Evolutionary conservation across 2,329 filamentous ascomycete species (phyloP).

Genomic region (Aspergillus proliferans): DNA sequence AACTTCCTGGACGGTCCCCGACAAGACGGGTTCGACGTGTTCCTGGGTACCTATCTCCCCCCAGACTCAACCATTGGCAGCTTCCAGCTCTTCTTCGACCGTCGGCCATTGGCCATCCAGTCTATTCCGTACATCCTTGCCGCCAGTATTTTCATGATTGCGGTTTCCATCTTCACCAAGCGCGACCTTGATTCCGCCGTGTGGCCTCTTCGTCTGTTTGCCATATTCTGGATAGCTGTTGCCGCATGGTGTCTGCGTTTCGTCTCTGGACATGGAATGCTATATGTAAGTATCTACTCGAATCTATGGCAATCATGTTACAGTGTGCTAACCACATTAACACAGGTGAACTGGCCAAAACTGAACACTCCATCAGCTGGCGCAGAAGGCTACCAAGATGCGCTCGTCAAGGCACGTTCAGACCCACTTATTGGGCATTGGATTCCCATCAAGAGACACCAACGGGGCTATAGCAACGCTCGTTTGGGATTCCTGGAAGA

Average conservation of each 20-base stretch:
- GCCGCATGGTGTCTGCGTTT: slow-evolving; percentile 69
- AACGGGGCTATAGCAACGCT: slow-evolving; percentile 76
- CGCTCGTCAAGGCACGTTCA: slow-evolving; percentile 73
- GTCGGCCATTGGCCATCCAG: slow-evolving; percentile 79
- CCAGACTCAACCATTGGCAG: slow-evolving; percentile 64
- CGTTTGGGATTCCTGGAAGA: slow-evolving; percentile 83
- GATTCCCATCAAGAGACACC: slow-evolving; percentile 57
- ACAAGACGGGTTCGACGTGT: slow-evolving; percentile 93
- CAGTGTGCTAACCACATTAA: slow-evolving; percentile 4
- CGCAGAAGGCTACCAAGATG: slow-evolving; percentile 80
- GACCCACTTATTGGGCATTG: slow-evolving; percentile 74
- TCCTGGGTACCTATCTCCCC: slow-evolving; percentile 79
- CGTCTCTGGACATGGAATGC: slow-evolving; percentile 75
- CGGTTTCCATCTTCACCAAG: slow-evolving; percentile 67
- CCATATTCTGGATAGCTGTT: slow-evolving; percentile 68
- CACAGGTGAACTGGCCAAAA: slow-evolving; percentile 94
- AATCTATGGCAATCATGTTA: neutral
- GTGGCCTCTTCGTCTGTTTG: slow-evolving; percentile 76
- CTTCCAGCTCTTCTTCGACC: slow-evolving; percentile 72
- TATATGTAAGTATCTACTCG: slow-evolving; percentile 66
- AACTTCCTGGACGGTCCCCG: slow-evolving; percentile 92
- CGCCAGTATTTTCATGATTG: slow-evolving; percentile 76
- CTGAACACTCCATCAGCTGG: slow-evolving; percentile 84
- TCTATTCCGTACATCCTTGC: slow-evolving; percentile 86
- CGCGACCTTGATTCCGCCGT: slow-evolving; percentile 65